Conservation (phyloP, 768 basidiomycete genomes). For the Boletellus ananiceps region DNA sequence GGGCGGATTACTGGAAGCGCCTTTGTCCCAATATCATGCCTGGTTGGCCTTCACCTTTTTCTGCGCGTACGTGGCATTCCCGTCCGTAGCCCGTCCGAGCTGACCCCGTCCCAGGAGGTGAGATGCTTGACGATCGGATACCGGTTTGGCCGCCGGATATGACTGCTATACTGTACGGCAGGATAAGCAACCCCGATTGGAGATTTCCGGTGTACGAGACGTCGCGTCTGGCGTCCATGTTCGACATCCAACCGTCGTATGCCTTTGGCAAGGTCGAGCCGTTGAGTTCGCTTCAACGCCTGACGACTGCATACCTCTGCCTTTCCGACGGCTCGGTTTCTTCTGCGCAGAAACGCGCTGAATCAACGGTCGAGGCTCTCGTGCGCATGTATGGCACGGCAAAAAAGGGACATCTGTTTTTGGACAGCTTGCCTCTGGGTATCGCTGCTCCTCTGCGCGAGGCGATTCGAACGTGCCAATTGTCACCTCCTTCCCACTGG, state of each 20-base stretch:
- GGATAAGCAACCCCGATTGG: slow-evolving; percentile 65
- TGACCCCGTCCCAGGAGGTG: slow-evolving; percentile 33
- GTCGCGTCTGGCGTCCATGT: slow-evolving; percentile 45
- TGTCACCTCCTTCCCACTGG: slow-evolving; percentile 74
- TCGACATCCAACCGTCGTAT: slow-evolving; percentile 48
- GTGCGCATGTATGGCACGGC: slow-evolving; percentile 38
- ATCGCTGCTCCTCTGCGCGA: slow-evolving; percentile 78
- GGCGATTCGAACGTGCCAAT: slow-evolving; percentile 78
- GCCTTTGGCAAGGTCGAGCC: slow-evolving; percentile 63
- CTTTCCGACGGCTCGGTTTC: slow-evolving; percentile 51
- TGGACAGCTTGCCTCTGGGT: slow-evolving; percentile 61
- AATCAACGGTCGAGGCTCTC: slow-evolving; percentile 56
- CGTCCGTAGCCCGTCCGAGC: not conserved
- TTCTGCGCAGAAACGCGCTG: slow-evolving; percentile 60
- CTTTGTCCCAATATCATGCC: slow-evolving; percentile 59
- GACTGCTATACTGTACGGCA: slow-evolving; percentile 55
- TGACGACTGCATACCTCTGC: slow-evolving; percentile 54
- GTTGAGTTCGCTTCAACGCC: slow-evolving; percentile 45
- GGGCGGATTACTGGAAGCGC: slow-evolving; percentile 92
- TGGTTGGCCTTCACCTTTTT: slow-evolving; percentile 54
- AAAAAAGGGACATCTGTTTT: slow-evolving; percentile 41
- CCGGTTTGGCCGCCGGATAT: slow-evolving; percentile 78
- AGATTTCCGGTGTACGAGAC: slow-evolving; percentile 45
- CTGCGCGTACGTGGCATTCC: slow-evolving; percentile 20
- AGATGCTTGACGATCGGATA: slow-evolving; percentile 61